phyloP scores from a whole-genome alignment of 2,329 filamentous ascomycete species.

The Mollisiaceae sp. region DNA sequence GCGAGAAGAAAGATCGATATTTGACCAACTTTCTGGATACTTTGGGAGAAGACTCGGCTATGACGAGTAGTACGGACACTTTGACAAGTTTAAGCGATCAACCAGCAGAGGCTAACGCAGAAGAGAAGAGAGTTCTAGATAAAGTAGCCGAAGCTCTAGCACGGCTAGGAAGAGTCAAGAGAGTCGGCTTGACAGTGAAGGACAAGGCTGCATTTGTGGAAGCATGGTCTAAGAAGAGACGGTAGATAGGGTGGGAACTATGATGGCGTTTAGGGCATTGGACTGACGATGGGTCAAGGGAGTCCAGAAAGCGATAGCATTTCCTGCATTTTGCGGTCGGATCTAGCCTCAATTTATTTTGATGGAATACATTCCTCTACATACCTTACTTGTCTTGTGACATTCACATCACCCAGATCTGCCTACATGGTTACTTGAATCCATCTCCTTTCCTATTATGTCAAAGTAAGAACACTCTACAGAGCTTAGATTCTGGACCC shows the following conservation, averaged over 20 bases:
- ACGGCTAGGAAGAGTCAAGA: conserved; percentile 84
- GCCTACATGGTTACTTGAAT: too few species aligned
- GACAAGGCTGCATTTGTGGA: conserved; percentile 86
- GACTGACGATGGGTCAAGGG: not conserved
- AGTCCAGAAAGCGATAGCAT: conserved; percentile 4
- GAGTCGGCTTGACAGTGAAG: conserved; percentile 80
- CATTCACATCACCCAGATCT: too few species aligned
- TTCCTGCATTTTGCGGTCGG: not conserved
- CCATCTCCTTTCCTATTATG: too few species aligned
- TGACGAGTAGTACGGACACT: conserved; percentile 41
- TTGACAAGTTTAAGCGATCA: conserved; percentile 37
- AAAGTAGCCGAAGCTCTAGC: conserved; percentile 84
- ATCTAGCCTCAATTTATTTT: too few species aligned
- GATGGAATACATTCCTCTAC: too few species aligned
- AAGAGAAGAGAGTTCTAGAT: conserved; percentile 76
- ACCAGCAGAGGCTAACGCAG: conserved; percentile 39
- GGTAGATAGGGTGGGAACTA: conserved; percentile 10
- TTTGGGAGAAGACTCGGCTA: conserved; percentile 37
- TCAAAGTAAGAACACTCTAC: too few species aligned
- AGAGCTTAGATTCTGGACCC: too few species aligned
- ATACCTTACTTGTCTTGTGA: too few species aligned
- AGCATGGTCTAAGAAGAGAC: conserved; percentile 61
- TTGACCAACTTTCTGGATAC: conserved; percentile 39
- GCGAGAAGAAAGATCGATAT: conserved; percentile 43
- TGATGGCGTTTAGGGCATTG: conserved; percentile 9